These are phyloP conservation scores for Taxillus chinensis DNA, from an alignment of 164 flowering plant species.

Conservation along the genomic window DNA sequence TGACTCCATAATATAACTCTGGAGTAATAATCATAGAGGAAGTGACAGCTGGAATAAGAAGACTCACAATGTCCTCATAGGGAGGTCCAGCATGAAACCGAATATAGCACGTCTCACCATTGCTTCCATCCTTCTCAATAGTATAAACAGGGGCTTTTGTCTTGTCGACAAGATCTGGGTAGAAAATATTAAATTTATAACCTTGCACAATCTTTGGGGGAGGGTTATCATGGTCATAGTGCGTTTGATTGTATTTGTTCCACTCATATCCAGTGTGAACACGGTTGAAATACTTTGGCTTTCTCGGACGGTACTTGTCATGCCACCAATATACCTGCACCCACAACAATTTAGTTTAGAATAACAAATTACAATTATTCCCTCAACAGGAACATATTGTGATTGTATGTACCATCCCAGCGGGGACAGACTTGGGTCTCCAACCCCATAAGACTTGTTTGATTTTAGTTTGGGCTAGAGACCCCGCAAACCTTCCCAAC, in stretches of 20 bases:
- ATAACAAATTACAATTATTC: no score
- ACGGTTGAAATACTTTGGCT: constrained; percentile 97
- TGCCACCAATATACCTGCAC: constrained; percentile 99
- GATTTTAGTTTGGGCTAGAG: no score
- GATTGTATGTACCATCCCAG: no score
- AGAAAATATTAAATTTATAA: constrained; percentile 91
- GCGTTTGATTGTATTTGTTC: constrained; percentile 99
- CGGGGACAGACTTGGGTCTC: no score
- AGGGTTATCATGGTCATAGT: constrained; percentile 97
- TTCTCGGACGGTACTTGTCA: constrained; percentile 95
- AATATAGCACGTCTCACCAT: constrained; percentile 78
- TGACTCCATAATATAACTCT: background rate
- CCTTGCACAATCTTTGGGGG: constrained; percentile 99
- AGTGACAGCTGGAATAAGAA: constrained; percentile 2
- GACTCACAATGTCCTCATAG: constrained; percentile 91
- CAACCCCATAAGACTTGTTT: no score
- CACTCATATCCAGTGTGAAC: constrained; percentile 99
- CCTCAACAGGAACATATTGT: no score
- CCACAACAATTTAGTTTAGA: constrained; percentile 2
- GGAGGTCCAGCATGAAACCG: constrained; percentile 98
- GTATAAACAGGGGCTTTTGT: constrained; percentile 71
- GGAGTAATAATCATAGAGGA: background rate
- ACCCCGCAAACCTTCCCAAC: no score
- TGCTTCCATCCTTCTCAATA: constrained; percentile 89
- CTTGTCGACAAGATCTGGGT: constrained; percentile 96